Base-by-base conservation (phyloP, 1,284 basidiomycete species). In the Ceratobasidium sp. region DNA sequence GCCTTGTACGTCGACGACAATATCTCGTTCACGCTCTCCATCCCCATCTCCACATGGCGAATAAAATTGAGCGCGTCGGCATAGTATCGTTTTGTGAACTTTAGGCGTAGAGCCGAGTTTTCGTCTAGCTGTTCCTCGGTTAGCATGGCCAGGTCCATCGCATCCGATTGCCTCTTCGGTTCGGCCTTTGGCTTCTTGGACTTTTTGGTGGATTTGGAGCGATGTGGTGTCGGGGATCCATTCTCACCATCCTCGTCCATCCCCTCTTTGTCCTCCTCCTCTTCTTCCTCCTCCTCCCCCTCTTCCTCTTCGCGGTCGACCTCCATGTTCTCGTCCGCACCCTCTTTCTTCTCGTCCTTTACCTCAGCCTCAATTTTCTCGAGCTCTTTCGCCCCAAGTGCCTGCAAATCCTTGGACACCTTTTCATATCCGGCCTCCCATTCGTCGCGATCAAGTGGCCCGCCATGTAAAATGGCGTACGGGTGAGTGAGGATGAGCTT, bases 1-100 rank as follows among this genome's bases (percentile, higher is more conserved):
- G 92, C 86, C 80, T 97, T 98, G 82, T 89, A 94, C 66, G 90
- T 98, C 44, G 92, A 94, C 0, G 93, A 95, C 44, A 98, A 85
- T 5, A 99, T 81, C 76, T 92, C 87, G 61, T 86, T 86, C 56
- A 96, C 84, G 0, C 84, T 86, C 16, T 91, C 88, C 82, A 95
- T 89, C 1, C 92, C 89, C 28, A 82, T 81, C 78, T 97, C 94
- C 63, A 98, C 84, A 76, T 88, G 86, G 33, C 87, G 86, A 78
- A 98, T 96, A 80, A 98, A 98, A 71, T 82, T 84, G 53, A 98
- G 83, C 0, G 92, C 95, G 77, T 98, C 96, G 0, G 87, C 83
- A 78, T 92, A 95, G 82, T 96, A 98, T 76, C 90, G 91, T 81
- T 92, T 94, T 70, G 87, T 88, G 53, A 97, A 83, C n/a, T 89